Conservation (phyloP, 2,329 filamentous ascomycete species). For the Epichloe sp. region DNA sequence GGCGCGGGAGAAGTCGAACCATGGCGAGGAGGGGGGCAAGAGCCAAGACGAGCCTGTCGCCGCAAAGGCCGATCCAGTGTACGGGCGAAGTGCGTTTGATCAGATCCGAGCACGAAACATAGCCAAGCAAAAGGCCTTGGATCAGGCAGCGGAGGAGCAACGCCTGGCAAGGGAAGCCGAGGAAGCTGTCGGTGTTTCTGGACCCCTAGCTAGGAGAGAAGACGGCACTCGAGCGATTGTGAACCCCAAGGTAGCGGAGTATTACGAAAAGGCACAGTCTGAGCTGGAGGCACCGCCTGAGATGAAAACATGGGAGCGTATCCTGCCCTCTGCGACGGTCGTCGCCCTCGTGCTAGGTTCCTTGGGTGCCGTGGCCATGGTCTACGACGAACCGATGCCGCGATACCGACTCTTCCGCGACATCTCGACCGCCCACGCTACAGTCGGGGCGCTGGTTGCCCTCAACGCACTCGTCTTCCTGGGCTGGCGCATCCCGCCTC, state of each 20-base stretch:
- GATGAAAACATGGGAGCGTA: conserved; percentile 35
- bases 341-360: conserved; percentile 31
- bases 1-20: conserved; percentile 10
- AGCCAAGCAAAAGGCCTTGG: conserved; percentile 34
- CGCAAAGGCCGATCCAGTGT: conserved; percentile 31
- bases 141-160: conserved; percentile 29
- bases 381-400: conserved; percentile 41
- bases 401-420: conserved; percentile 44
- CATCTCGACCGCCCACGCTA: conserved; percentile 48
- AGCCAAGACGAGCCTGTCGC: conserved; percentile 12
- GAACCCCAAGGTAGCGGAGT: conserved; percentile 25
- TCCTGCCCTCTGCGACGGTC: conserved; percentile 40
- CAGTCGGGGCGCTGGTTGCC: conserved; percentile 48
- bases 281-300: conserved; percentile 38
- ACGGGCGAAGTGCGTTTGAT: conserved; percentile 45
- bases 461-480: conserved; percentile 43
- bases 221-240: conserved; percentile 25
- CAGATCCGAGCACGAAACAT: conserved; percentile 40
- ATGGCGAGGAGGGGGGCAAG: conserved; percentile 13
- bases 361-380: conserved; percentile 28
- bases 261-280: conserved; percentile 34
- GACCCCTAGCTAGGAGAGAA: conserved; percentile 28
- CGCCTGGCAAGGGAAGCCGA: conserved; percentile 28
- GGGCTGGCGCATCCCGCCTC: conserved; percentile 49
- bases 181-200: conserved; percentile 19